Evolutionary conservation across 495 filamentous ascomycete genomes (phyloP), one percentile per base, ranked within the genome.

Genomic region (Sordaria brevicollis): DNA sequence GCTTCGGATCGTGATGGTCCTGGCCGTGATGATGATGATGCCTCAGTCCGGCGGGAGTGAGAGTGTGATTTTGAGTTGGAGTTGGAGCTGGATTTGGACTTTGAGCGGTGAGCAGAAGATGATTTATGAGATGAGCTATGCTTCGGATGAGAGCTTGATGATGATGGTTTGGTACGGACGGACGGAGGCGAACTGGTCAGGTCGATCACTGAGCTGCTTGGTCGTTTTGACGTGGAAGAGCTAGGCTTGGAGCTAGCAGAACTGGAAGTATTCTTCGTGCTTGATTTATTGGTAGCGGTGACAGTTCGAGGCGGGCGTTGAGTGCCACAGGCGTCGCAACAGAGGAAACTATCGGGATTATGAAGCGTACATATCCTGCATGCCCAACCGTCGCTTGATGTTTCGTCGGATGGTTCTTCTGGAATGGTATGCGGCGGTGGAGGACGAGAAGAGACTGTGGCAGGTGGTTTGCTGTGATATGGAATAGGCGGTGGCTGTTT

Each of bases 281-380:
- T 11, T 2, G 49, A 5, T 10, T 19, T 4, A 29, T 1, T 2
- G 9, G 49, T 31, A 19, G 8, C 21, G 11, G 13, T 62, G 10
- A 13, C 29, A 62, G 5, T 31, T 25, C 13, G 49, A 62, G 80
- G 82, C 0, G 89, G 84, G 54, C 91, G 84, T 75, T 92, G 89
- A 1, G 83, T 80, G 6, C 84, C 88, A 75, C 94, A 97, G 3
- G 88, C 93, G 74, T 94, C 93, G 77, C 94, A 97, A 73, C 84
- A 86, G 10, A 92, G 83, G 72, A 84, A 92, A 29, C 79, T 85
- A 34, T 84, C 71, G 3, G 91, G 89, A 74, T 98, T 98, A 66
- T 89, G 86, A n/a, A 95, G 84, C 0, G 94, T 98, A 75, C 94
- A 97, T 36, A 88, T 83, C 25, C 83, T 82, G 72, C 94, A 98